phyloP scores from a whole-genome alignment of 371 early-diverging fungal species.

The Rhizomucor miehei region DNA sequence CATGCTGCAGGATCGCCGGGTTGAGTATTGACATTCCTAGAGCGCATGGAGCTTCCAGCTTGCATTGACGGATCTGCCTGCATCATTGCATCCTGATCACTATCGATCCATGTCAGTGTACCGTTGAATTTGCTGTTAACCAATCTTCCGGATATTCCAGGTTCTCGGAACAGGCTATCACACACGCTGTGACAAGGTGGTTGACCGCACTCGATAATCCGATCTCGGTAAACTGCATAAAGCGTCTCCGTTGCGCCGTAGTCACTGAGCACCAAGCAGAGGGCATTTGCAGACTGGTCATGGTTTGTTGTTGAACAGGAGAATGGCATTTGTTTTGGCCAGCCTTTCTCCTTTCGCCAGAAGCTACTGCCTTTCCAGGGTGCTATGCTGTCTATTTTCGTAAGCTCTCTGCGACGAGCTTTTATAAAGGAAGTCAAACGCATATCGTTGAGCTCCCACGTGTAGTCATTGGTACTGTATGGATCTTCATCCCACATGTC shows the following conservation, averaged over 20 bases:
- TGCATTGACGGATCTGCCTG: neutral
- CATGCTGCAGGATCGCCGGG: no score
- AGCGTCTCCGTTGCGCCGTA: conserved; percentile 47
- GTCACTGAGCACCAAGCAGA: conserved; percentile 40
- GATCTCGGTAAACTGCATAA: conserved; percentile 40
- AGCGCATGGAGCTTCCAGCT: neutral
- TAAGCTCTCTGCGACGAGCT: conserved; percentile 15
- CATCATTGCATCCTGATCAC: conserved; percentile 19
- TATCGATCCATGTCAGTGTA: conserved; percentile 24
- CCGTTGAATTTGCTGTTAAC: conserved; percentile 4
- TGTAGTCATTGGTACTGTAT: conserved; percentile 47
- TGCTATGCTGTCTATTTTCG: conserved; percentile 7
- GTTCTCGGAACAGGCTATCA: conserved; percentile 3
- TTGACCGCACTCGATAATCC: conserved; percentile 51
- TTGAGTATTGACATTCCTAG: no score
- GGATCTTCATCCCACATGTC: conserved; percentile 57
- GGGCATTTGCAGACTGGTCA: conserved; percentile 50
- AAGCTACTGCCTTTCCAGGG: conserved; percentile 28
- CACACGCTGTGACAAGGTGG: no score
- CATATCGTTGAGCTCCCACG: conserved; percentile 54
- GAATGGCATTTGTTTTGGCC: conserved; percentile 48
- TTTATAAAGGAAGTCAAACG: conserved; percentile 35
- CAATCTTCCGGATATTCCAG: neutral
- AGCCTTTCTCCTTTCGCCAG: conserved; percentile 41
- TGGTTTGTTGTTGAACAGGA: conserved; percentile 53